Evolutionary conservation across 2,329 filamentous ascomycete species (phyloP).

Genomic region (Lachnellula hyalina): DNA sequence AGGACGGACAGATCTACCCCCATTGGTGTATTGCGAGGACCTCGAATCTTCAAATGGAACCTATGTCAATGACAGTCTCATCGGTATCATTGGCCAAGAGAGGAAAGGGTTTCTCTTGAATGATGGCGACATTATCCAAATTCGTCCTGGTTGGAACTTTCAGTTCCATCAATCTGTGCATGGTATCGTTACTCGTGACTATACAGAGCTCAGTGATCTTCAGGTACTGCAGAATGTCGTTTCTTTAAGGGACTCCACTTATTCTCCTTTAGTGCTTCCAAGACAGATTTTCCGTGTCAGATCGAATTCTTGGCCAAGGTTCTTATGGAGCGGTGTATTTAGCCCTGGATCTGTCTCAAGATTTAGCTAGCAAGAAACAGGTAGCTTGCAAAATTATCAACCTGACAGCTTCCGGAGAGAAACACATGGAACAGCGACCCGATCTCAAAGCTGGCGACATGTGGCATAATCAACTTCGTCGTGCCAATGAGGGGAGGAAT

Average conservation of each 20-base stretch:
- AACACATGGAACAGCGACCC: background rate
- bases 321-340: slow-evolving; percentile 49
- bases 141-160: slow-evolving; percentile 36
- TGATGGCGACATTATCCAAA: slow-evolving; percentile 44
- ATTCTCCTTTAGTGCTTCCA: slow-evolving; percentile 38
- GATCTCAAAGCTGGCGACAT: background rate
- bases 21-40: slow-evolving; percentile 51
- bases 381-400: slow-evolving; percentile 65
- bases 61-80: slow-evolving; percentile 42
- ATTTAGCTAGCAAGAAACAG: slow-evolving; percentile 50
- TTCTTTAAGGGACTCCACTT: slow-evolving; percentile 10
- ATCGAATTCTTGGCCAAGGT: slow-evolving; percentile 48
- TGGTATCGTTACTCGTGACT: slow-evolving; percentile 9
- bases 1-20: slow-evolving; percentile 21
- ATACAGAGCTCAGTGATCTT: slow-evolving; percentile 33
- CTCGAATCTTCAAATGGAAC: slow-evolving; percentile 50
- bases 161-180: slow-evolving; percentile 29
- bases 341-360: slow-evolving; percentile 33
- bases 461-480: slow-evolving; percentile 17
- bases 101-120: slow-evolving; percentile 42
- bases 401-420: slow-evolving; percentile 31
- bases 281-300: slow-evolving; percentile 43
- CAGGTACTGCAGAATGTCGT: slow-evolving; percentile 26
- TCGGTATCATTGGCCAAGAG: slow-evolving; percentile 37
- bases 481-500: slow-evolving; percentile 27